Evolutionary conservation across 768 basidiomycete species (phyloP).

Genomic region (Suillus variegatus): DNA sequence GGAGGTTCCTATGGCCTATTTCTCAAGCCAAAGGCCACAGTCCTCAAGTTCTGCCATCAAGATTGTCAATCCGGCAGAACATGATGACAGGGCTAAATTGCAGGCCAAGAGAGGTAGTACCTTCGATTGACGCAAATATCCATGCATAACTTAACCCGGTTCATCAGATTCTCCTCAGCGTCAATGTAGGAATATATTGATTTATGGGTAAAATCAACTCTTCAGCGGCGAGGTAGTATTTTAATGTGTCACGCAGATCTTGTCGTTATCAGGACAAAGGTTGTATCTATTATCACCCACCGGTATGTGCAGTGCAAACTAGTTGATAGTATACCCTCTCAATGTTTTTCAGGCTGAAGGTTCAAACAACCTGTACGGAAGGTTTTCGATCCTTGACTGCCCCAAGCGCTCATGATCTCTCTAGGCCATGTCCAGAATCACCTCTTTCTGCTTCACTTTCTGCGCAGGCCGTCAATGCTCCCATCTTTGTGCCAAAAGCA

Average conservation of each 20-base stretch:
- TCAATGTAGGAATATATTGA: conserved; percentile 89
- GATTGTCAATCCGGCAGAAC: conserved; percentile 64
- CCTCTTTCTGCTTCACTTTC: conserved; percentile 45
- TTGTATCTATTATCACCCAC: conserved; percentile 81
- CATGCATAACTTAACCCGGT: conserved; percentile 12
- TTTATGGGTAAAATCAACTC: conserved; percentile 69
- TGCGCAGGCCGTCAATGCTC: conserved; percentile 77
- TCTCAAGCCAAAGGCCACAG: conserved; percentile 63
- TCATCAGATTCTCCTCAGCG: conserved; percentile 64
- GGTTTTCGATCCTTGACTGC: not conserved
- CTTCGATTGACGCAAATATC: conserved; percentile 10
- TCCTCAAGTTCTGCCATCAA: conserved; percentile 61
- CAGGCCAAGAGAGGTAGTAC: conserved; percentile 57
- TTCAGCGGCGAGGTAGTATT: not conserved
- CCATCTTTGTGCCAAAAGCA: conserved; percentile 79
- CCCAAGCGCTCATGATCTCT: conserved; percentile 3
- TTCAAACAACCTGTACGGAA: conserved; percentile 28
- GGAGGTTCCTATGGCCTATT: conserved; percentile 60
- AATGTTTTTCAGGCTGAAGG: conserved; percentile 18
- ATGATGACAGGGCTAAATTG: conserved; percentile 41
- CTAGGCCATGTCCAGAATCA: conserved; percentile 45
- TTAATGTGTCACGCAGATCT: conserved; percentile 44
- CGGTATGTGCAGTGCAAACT: conserved; percentile 39
- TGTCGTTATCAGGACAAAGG: conserved; percentile 89
- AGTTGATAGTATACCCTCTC: not conserved